Evolutionary conservation across 2,329 filamentous ascomycete genomes (phyloP), one percentile per base, ranked within the genome.

Genomic region (Ophiostoma piceae): DNA sequence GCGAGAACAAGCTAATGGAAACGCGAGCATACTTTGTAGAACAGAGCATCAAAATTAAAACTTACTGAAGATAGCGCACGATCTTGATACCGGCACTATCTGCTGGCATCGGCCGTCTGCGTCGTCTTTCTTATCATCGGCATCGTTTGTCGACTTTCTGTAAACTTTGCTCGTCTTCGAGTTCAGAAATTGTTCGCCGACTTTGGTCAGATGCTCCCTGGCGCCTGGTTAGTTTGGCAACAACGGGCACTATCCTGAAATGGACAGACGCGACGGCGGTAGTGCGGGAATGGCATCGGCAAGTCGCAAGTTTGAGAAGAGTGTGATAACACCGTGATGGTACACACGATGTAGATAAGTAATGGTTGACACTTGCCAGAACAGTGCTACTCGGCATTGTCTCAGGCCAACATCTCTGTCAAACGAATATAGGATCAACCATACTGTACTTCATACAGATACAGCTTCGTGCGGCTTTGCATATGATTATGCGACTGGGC

Each of bases 251-350:
- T 68, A 68, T 62, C 26, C 66, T 57, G 6, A 57, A 68, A 32
- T 47, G 64, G 35, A 64, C 41, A 54, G 57, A 67, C 65, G 19
- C 66, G 29, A 43, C 60, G 60, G 69, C 60, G 37, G 66, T 70
- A 65, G 69, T 60, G 69, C 67, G 66, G 69, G 43, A 68, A 70
- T 70, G 67, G 11, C 35, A 51, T 37, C 19, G 57, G 64, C 51
- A 57, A 51, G 41, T 65, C 12, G 39, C 47, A 22, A 51, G 16
- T 8, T 19, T 7, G n/a, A 51, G 16, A n/a, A n/a, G 47, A 51
- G 39, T n/a, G 47, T 51, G 47, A 51, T 51, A 51, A 41, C 39
- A 41, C n/a, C 16, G 51, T 57, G 51, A 29, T 26, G 39, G 12
- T 41, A 41, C 39, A 41, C 39, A 41, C 39, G 3, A 8, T 12